A percentile compares a stretch with the other conserved stretches of the same genome.
These are phyloP conservation scores for Apiospora saccharicola DNA, from an alignment of 2,329 filamentous ascomycete genomes.

Conservation along the genomic window DNA sequence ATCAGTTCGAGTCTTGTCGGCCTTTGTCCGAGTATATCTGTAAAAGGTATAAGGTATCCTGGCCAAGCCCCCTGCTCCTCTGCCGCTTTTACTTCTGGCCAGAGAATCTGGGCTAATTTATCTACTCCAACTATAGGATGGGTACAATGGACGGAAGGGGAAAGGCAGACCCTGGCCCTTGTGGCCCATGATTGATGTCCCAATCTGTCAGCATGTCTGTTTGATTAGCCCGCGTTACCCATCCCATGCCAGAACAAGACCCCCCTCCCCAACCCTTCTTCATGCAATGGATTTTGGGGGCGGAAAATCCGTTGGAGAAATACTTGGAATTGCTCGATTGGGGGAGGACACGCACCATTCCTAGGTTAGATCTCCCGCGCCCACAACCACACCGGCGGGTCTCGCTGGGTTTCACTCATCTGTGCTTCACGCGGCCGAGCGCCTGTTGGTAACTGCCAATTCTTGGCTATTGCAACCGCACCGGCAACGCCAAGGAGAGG, in stretches of 20 bases:
- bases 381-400: constrained; percentile 9
- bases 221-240: constrained; percentile 7
- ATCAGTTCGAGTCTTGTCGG: not conserved
- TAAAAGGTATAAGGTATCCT: not conserved
- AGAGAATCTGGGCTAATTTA: constrained; percentile 11
- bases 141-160: not conserved
- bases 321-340: not conserved
- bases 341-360: not conserved
- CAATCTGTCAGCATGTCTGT: not conserved
- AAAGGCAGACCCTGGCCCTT: not conserved
- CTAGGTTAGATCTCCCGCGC: constrained; percentile 16
- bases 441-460: not conserved
- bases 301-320: constrained; percentile 19
- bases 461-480: not conserved
- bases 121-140: not conserved
- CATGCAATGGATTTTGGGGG: constrained; percentile 10
- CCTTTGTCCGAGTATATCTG: not conserved
- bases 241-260: not conserved
- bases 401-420: not conserved
- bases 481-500: not conserved
- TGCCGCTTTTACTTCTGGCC: not conserved
- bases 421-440: not conserved
- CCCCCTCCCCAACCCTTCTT: not conserved
- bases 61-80: not conserved
- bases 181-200: not conserved